These are phyloP conservation scores for Mortierella sp. DNA, from an alignment of 371 early-diverging fungal species.

Conservation along the genomic window DNA sequence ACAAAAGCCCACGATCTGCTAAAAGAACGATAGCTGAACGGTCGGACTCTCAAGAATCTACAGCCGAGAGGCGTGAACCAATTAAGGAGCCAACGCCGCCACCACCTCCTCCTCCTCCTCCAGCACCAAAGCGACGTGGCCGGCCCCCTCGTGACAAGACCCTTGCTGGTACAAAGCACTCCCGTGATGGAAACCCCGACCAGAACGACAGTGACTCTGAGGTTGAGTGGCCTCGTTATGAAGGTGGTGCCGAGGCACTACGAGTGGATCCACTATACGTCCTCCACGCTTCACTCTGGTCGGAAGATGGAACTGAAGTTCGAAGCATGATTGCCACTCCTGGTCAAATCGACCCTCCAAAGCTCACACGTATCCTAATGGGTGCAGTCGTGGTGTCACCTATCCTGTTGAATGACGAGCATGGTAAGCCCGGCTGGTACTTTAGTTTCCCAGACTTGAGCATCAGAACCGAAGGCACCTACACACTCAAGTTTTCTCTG, in stretches of 20 bases:
- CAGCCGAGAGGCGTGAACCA: not conserved
- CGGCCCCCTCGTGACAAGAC: conserved; percentile 13
- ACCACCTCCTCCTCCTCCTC: conserved; percentile 1
- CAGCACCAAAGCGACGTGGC: conserved; percentile 23
- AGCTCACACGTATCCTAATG: conserved; percentile 75
- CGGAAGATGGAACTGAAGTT: conserved; percentile 69
- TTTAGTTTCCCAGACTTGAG: conserved; percentile 94
- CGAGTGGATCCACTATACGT: conserved; percentile 72
- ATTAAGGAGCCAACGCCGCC: not conserved
- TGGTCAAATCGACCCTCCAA: conserved; percentile 60
- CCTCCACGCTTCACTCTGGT: conserved; percentile 84
- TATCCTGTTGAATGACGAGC: conserved; percentile 77
- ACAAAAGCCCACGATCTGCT: not conserved
- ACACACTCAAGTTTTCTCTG: conserved; percentile 83
- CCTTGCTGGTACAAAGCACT: conserved; percentile 4
- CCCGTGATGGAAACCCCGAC: not conserved
- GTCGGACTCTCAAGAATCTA: not conserved
- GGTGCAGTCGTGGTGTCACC: conserved; percentile 87
- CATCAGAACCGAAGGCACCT: conserved; percentile 90
- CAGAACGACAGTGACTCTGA: conserved; percentile 49
- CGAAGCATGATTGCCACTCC: conserved; percentile 62
- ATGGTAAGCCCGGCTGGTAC: conserved; percentile 81
- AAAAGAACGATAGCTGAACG: not conserved
- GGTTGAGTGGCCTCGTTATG: conserved; percentile 11
- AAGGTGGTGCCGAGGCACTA: conserved; percentile 12